Base-by-base conservation (phyloP, 148 eudicot genomes). In the Diospyros lotus region DNA sequence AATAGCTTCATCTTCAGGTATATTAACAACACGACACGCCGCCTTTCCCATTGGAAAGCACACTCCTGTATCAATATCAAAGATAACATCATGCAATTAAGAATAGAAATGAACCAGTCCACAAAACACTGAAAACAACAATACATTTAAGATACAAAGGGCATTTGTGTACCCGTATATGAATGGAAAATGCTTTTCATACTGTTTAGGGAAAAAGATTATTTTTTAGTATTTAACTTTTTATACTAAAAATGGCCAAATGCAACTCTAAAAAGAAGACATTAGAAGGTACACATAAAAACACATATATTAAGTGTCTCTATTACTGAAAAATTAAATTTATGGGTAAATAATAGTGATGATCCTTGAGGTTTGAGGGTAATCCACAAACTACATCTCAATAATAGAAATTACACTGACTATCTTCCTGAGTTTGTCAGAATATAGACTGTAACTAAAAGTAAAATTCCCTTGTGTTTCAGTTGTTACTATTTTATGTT, bases 41-140 rank as follows among this genome's bases (percentile, higher is more conserved):
- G 97, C 98, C 84, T 83, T 92, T 62, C 96, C 98, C 90, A 95
- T 89, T 12, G 98, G 98, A 79, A 89, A 95, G 81, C 96, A 87
- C 70, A 95, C 93, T 55, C 97, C 98, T 95, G 80, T 46, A 73
- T 75, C 46, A 76, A 73, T 9, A 73, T n/a, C 9, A 69, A 44
- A 8, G 53, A 9, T 40, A 5, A 71, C 2, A 6, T 6, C 41
- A 43, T 12, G 18, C 28, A 55, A 14, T 52, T 3, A 38, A 45
- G 44, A 64, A 41, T 12, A 11, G 43, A 41, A 56, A 44, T 55
- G 42, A 14, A 65, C 11, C 13, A 42, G 46, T 15, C 58, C 64
- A 3, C 39, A 56, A 41, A 79, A 70, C 18, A 46, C 2, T 62
- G 61, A 48, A 71, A 42, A 41, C 64, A 58, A 60, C 64, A 58